These are phyloP conservation scores for Pythium coloratum DNA, from an alignment of 352 stramenopile species.

Conservation along the genomic window DNA sequence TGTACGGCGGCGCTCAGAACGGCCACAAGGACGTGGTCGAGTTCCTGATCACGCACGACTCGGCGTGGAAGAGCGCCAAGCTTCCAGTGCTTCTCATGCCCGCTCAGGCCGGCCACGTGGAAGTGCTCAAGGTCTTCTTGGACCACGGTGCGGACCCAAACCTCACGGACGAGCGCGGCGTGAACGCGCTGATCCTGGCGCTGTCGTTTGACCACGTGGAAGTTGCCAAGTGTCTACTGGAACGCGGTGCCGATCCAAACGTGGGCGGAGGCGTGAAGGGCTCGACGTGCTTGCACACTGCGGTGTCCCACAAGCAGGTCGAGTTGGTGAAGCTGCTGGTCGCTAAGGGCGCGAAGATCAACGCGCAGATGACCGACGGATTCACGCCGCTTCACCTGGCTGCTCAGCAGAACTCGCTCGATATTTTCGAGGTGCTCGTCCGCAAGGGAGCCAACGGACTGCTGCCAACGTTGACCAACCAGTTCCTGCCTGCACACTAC, in stretches of 20 bases:
- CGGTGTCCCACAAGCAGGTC: conserved; percentile 28
- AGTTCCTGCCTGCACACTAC: conserved; percentile 29
- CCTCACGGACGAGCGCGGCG: conserved; percentile 53
- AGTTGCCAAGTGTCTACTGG: conserved; percentile 22
- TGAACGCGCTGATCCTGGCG: conserved; percentile 46
- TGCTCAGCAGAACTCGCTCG: conserved; percentile 21
- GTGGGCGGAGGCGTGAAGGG: conserved; percentile 25
- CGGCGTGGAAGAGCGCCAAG: conserved; percentile 25
- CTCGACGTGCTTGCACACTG: conserved; percentile 30
- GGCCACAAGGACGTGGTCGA: conserved; percentile 27
- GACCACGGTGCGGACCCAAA: conserved; percentile 51
- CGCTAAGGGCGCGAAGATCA: conserved; percentile 23
- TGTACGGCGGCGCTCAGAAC: conserved; percentile 27
- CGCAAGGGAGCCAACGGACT: conserved; percentile 24
- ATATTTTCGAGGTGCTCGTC: conserved; percentile 26
- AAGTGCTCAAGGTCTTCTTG: conserved; percentile 33
- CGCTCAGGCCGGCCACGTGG: conserved; percentile 25
- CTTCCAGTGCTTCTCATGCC: conserved; percentile 30
- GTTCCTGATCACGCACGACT: conserved; percentile 26
- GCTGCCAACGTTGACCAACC: conserved; percentile 21
- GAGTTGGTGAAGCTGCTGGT: conserved; percentile 26
- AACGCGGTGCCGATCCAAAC: conserved; percentile 31
- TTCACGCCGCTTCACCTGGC: conserved; percentile 31
- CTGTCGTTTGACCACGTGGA: conserved; percentile 28
- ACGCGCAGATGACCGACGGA: conserved; percentile 33